Evolutionary conservation across 2,329 filamentous ascomycete genomes (phyloP).

Genomic region (Diaporthe aspalathi): DNA sequence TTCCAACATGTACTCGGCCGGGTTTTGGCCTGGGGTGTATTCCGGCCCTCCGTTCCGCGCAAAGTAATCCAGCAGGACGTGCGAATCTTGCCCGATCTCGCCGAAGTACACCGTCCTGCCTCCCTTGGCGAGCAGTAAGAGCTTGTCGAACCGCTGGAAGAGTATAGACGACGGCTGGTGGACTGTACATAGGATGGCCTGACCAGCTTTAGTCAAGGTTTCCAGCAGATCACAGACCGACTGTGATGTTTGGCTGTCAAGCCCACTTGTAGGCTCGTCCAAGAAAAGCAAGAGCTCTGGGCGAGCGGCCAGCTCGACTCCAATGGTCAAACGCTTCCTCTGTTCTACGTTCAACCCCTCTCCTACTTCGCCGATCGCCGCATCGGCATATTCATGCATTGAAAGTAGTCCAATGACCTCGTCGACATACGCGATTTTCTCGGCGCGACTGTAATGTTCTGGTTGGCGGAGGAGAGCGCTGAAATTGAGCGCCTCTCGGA

Average conservation of each 20-base stretch:
- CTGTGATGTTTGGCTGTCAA: conserved; percentile 77
- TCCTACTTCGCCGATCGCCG: conserved; percentile 75
- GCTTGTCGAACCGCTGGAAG: background rate
- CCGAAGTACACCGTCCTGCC: conserved; percentile 14
- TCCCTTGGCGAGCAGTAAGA: background rate
- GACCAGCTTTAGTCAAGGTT: background rate
- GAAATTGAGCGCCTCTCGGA: conserved; percentile 75
- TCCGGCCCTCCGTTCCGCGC: background rate
- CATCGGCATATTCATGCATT: conserved; percentile 74
- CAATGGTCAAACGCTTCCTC: conserved; percentile 68
- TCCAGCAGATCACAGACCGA: background rate
- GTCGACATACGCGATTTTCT: background rate
- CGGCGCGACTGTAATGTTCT: conserved; percentile 58
- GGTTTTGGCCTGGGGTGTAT: conserved; percentile 2
- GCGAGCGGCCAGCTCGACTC: conserved; percentile 71
- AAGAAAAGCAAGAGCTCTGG: conserved; percentile 70
- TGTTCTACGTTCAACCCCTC: conserved; percentile 68
- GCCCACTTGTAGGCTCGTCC: conserved; percentile 51
- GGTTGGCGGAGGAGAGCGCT: conserved; percentile 76
- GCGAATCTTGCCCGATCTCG: too few species aligned
- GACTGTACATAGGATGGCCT: background rate
- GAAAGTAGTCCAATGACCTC: background rate
- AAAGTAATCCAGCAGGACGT: too few species aligned
- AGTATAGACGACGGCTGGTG: conserved; percentile 4
- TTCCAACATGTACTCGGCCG: conserved; percentile 9